These are phyloP conservation scores for Phaeosphaeria sp. DNA, from an alignment of 2,329 filamentous ascomycete species.

Conservation along the genomic window DNA sequence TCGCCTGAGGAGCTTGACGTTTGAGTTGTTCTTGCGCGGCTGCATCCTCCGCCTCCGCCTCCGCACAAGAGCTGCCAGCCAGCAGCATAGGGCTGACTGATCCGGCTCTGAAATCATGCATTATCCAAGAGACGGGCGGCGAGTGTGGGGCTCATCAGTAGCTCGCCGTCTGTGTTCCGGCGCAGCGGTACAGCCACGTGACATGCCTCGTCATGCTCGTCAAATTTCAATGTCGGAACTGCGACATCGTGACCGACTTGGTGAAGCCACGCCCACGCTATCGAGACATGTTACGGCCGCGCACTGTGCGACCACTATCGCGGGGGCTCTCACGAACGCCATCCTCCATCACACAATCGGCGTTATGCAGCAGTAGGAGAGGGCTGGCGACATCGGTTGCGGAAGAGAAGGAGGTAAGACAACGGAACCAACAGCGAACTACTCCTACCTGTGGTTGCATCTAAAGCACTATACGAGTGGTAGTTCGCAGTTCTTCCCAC, in stretches of 20 bases:
- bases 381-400: conserved; percentile 39
- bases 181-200: not conserved
- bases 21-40: not conserved
- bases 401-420: conserved; percentile 70
- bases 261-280: conserved; percentile 3
- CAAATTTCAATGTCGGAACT: conserved; percentile 25
- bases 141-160: conserved; percentile 1
- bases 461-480: too few relatives aligned
- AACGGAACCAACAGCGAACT: not conserved
- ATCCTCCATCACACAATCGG: conserved; percentile 20
- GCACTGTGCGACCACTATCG: conserved; percentile 35
- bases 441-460: too few relatives aligned
- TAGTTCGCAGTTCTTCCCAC: too few relatives aligned
- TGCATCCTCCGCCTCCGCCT: not conserved
- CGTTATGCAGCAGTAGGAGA: conserved; percentile 30
- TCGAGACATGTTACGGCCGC: conserved; percentile 41
- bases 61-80: conserved; percentile 3
- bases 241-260: conserved; percentile 2
- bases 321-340: conserved; percentile 31
- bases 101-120: conserved; percentile 3
- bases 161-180: not conserved
- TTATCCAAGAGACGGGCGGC: conserved; percentile 1
- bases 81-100: conserved; percentile 1
- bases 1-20: too few relatives aligned
- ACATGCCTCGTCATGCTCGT: conserved; percentile 15